Evolutionary conservation across 169 alveolate genomes (phyloP).

Genomic region (Eimeria necatrix): DNA sequence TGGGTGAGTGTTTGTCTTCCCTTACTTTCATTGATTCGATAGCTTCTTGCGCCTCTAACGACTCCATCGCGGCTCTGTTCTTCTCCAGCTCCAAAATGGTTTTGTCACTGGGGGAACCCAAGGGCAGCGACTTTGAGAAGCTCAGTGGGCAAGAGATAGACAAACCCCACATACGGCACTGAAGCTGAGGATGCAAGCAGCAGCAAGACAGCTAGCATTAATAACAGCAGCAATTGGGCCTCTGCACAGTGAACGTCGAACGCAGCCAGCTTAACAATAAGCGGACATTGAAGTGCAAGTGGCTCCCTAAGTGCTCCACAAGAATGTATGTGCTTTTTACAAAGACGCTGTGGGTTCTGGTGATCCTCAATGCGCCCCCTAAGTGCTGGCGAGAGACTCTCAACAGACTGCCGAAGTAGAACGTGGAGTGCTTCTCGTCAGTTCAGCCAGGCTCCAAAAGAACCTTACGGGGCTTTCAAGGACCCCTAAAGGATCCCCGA

Average conservation of each 20-base stretch:
- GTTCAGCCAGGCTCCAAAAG: no score
- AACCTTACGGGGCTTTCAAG: not conserved
- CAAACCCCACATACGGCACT: conserved; percentile 40
- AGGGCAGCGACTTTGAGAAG: conserved; percentile 41
- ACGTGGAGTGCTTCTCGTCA: no score
- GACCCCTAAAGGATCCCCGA: not conserved
- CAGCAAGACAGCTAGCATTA: not conserved
- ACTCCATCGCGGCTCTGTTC: not conserved
- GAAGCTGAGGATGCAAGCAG: conserved; percentile 45
- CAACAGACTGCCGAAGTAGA: no score
- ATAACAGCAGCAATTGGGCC: not conserved
- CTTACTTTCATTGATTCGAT: conserved; percentile 17
- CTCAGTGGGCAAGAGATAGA: not conserved
- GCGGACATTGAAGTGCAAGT: not conserved
- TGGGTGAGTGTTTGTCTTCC: no score
- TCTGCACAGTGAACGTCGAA: no score
- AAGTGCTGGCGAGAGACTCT: no score
- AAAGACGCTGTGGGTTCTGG: no score
- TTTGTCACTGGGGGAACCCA: conserved; percentile 13
- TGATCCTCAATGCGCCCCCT: no score
- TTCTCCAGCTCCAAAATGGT: conserved; percentile 12
- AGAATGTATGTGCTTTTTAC: no score
- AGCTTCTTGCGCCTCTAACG: conserved; percentile 35
- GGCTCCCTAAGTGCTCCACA: not conserved
- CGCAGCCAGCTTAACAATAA: no score